Percentiles rank a stretch among this genome's conserved stretches.
phyloP scores from a whole-genome alignment of 441 rosid species.

The Cnidoscolus chayamansa region DNA sequence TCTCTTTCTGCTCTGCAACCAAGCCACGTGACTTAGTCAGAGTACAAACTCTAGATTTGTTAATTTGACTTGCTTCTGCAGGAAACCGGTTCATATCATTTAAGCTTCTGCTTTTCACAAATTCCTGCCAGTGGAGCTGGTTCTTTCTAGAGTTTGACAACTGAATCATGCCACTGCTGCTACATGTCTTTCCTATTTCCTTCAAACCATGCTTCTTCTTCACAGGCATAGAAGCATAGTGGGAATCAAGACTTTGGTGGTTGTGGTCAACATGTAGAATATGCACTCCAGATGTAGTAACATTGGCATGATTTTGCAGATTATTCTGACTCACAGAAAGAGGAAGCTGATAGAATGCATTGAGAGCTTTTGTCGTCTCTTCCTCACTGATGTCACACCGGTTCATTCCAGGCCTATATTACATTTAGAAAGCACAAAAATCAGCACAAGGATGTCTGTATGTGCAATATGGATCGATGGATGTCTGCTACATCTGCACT shows the following conservation, averaged over 20 bases:
- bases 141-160: constrained; percentile 32
- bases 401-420: constrained; percentile 70
- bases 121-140: constrained; percentile 33
- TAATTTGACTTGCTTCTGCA: constrained; percentile 29
- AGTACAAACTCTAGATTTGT: constrained; percentile 24
- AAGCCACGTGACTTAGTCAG: constrained; percentile 22
- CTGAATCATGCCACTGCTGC: constrained; percentile 28
- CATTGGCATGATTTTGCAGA: constrained; percentile 31
- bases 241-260: constrained; percentile 28
- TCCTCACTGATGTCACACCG: constrained; percentile 63
- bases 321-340: constrained; percentile 30
- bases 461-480: background rate
- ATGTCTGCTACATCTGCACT: background rate
- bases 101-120: constrained; percentile 42
- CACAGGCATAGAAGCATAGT: constrained; percentile 21
- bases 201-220: constrained; percentile 39
- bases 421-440: constrained; percentile 17
- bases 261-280: constrained; percentile 31
- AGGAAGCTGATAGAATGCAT: constrained; percentile 29
- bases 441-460: constrained; percentile 15
- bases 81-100: constrained; percentile 36
- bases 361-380: constrained; percentile 54
- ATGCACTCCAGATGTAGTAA: constrained; percentile 22
- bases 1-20: constrained; percentile 24
- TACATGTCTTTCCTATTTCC: constrained; percentile 32